A percentile compares a stretch with the other conserved stretches of the same genome.
Conservation (phyloP, 1,284 basidiomycete species). For the Paramarasmius palmivorus region DNA sequence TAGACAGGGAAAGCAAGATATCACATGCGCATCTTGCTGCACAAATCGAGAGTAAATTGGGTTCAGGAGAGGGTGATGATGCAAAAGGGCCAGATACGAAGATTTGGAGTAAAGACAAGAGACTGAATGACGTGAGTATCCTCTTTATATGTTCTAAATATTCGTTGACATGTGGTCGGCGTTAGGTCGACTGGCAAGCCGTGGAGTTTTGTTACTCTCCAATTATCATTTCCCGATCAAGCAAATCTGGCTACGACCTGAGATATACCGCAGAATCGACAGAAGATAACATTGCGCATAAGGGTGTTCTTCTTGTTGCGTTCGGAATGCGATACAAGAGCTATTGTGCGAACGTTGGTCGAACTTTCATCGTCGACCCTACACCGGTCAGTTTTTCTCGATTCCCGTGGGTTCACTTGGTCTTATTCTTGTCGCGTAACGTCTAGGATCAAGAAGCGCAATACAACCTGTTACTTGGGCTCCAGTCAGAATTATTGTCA, state of each 20-base stretch:
- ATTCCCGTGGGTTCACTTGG: constrained; percentile 1
- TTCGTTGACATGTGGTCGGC: not conserved
- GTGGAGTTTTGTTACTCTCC: constrained; percentile 95
- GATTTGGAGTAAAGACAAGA: constrained; percentile 81
- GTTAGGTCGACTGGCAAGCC: constrained; percentile 81
- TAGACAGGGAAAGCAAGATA: constrained; percentile 90
- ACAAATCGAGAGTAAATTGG: constrained; percentile 85
- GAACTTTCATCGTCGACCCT: constrained; percentile 95
- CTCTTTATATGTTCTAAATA: not conserved
- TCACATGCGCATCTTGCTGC: constrained; percentile 85
- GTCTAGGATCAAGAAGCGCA: constrained; percentile 92
- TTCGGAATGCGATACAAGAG: constrained; percentile 92
- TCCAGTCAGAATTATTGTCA: constrained; percentile 79
- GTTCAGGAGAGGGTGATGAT: constrained; percentile 75
- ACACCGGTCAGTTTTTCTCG: constrained; percentile 59
- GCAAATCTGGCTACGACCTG: constrained; percentile 82
- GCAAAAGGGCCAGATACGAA: constrained; percentile 86
- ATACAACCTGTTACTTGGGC: constrained; percentile 76
- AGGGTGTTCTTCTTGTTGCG: constrained; percentile 87
- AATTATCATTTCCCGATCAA: constrained; percentile 92
- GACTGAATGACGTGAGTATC: constrained; percentile 66
- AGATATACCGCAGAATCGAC: constrained; percentile 86
- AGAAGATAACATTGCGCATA: constrained; percentile 81
- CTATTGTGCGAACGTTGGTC: constrained; percentile 90
- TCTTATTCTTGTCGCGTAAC: too few relatives aligned